These are phyloP conservation scores for Metarhizium sp. DNA, from an alignment of 2,329 filamentous ascomycete genomes.

Conservation along the genomic window DNA sequence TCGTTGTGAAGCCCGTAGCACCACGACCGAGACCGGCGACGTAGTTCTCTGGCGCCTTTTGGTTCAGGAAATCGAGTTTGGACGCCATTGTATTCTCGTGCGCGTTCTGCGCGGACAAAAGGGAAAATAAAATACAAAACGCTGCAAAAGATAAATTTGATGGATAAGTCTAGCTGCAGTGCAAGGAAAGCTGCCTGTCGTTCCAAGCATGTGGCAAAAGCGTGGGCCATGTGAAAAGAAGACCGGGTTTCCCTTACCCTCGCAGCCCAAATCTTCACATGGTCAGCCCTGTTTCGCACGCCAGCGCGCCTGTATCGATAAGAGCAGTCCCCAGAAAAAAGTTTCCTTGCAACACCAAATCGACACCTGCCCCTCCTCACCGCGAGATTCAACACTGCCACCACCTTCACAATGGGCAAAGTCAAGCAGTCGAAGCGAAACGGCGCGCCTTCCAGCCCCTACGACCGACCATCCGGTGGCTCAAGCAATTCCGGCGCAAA, in stretches of 20 bases:
- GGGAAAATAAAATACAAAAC: not conserved
- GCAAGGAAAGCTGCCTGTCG: conserved; percentile 1
- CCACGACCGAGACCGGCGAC: conserved; percentile 95
- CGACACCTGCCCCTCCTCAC: not conserved
- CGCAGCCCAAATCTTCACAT: not conserved
- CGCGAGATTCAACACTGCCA: not conserved
- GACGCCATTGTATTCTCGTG: conserved; percentile 32
- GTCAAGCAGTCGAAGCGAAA: conserved; percentile 42
- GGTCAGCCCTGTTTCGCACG: not conserved
- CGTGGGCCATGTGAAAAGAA: not conserved
- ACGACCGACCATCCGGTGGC: conserved; percentile 27
- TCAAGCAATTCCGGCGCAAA: conserved; percentile 3
- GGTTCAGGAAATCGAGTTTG: conserved; percentile 73
- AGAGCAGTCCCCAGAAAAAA: conserved; percentile 2
- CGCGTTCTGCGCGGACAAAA: conserved; percentile 3
- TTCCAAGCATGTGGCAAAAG: not conserved
- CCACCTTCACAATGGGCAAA: conserved; percentile 39
- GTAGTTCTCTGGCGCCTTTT: conserved; percentile 77
- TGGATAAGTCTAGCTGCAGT: not conserved
- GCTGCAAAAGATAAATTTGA: not conserved
- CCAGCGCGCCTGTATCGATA: conserved; percentile 14
- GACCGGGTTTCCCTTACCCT: not conserved
- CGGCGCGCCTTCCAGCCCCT: conserved; percentile 31
- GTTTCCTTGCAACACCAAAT: conserved; percentile 1
- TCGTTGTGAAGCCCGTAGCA: conserved; percentile 94